phyloP scores from a whole-genome alignment of 2,329 filamentous ascomycete species.

The Xylaria sp. region DNA sequence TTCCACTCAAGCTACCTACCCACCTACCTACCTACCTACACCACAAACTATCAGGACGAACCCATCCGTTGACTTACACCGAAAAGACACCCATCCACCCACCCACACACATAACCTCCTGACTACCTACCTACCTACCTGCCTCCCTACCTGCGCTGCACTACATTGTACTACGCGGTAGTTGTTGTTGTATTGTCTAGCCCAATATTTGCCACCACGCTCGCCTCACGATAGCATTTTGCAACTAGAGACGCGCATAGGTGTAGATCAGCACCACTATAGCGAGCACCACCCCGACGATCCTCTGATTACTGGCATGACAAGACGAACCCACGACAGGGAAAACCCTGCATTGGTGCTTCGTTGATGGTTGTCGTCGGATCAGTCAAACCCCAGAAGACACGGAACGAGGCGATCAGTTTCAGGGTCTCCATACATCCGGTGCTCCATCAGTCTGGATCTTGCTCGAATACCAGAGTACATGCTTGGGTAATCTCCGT shows the following conservation, averaged over 20 bases:
- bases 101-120: not conserved
- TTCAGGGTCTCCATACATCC: conserved; percentile 36
- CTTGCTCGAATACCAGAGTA: conserved; percentile 19
- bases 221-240: conserved; percentile 26
- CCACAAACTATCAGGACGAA: conserved; percentile 18
- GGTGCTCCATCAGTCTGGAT: conserved; percentile 31
- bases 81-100: conserved; percentile 9
- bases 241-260: conserved; percentile 14
- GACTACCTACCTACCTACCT: not conserved
- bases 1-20: conserved; percentile 8
- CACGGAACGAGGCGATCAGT: conserved; percentile 35
- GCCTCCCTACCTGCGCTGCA: not conserved
- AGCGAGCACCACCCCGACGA: conserved; percentile 17
- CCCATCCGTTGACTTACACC: conserved; percentile 32
- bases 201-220: conserved; percentile 37
- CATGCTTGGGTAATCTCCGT: conserved; percentile 23
- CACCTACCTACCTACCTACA: not conserved
- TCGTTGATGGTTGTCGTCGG: conserved; percentile 23
- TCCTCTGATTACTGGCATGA: conserved; percentile 37
- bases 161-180: not conserved
- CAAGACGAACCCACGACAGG: conserved; percentile 33
- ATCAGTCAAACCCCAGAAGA: conserved; percentile 24
- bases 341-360: conserved; percentile 28
- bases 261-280: conserved; percentile 26
- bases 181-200: not conserved